Percentiles rank a stretch among this genome's conserved stretches.
Conservation (phyloP, 495 filamentous ascomycete species). For the Aspergillus homomorphus region DNA sequence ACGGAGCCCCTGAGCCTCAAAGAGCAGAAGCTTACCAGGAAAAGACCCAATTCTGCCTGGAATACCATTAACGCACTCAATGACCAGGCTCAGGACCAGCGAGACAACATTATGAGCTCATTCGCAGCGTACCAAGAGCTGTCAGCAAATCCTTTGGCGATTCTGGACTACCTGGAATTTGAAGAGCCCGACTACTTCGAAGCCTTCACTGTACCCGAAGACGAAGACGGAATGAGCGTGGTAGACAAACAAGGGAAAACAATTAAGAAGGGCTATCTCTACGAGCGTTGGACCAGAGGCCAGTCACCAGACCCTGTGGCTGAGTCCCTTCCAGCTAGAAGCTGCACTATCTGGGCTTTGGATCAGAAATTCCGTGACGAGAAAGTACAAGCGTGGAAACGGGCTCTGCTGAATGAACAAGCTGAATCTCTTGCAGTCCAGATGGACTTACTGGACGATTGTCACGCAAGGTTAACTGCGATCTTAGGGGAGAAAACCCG, state of each 20-base stretch:
- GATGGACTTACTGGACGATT: slow-evolving; percentile 42
- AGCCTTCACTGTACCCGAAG: slow-evolving; percentile 50
- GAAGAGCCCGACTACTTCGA: slow-evolving; percentile 53
- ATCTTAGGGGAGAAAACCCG: slow-evolving; percentile 45
- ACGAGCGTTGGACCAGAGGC: slow-evolving; percentile 55
- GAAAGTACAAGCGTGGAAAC: slow-evolving; percentile 46
- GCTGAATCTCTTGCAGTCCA: too few relatives aligned
- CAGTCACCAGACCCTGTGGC: slow-evolving; percentile 13
- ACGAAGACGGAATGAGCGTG: slow-evolving; percentile 39
- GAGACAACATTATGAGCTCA: slow-evolving; percentile 12
- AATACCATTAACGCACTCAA: slow-evolving; percentile 39
- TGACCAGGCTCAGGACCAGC: slow-evolving; percentile 18
- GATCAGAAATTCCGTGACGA: slow-evolving; percentile 28
- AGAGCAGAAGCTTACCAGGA: slow-evolving; percentile 37
- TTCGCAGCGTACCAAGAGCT: slow-evolving; percentile 26
- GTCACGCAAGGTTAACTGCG: slow-evolving; percentile 35
- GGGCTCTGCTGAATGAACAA: slow-evolving; percentile 48
- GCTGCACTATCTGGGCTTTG: slow-evolving; percentile 55
- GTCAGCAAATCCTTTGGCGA: slow-evolving; percentile 4
- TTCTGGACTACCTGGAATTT: slow-evolving; percentile 68
- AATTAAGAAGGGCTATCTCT: slow-evolving; percentile 50
- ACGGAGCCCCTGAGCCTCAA: slow-evolving; percentile 48
- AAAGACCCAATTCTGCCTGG: slow-evolving; percentile 30
- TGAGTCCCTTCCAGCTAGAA: slow-evolving; percentile 20
- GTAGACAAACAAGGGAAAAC: slow-evolving; percentile 32